A percentile compares a stretch with the other conserved stretches of the same genome.
Evolutionary conservation across 129 eudicot species (phyloP).

Genomic region (Lactuca sativa): DNA sequence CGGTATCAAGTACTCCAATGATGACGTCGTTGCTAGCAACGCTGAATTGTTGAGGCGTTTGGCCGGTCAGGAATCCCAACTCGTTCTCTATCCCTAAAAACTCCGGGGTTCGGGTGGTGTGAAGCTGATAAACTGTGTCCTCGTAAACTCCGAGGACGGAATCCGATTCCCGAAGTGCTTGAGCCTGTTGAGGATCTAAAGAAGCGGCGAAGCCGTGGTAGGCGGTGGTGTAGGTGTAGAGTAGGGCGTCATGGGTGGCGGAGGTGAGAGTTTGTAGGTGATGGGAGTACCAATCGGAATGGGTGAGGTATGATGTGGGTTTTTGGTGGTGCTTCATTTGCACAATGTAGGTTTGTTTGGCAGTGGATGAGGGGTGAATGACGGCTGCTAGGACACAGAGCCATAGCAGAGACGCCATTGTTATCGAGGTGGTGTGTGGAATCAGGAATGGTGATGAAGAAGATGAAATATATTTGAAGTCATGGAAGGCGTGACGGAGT

Average conservation of each 20-base stretch:
- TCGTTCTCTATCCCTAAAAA: slow-evolving; percentile 55
- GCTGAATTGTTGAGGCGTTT: slow-evolving; percentile 27
- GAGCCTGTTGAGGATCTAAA: slow-evolving; percentile 41
- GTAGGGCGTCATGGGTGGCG: slow-evolving; percentile 31
- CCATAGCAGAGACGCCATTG: slow-evolving; percentile 35
- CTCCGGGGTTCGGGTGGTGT: slow-evolving; percentile 79
- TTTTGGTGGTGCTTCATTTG: slow-evolving; percentile 50
- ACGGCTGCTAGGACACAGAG: slow-evolving; percentile 20
- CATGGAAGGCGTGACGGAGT: neutral
- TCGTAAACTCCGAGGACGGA: slow-evolving; percentile 57
- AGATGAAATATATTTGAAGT: neutral
- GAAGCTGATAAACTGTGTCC: slow-evolving; percentile 56
- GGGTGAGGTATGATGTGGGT: slow-evolving; percentile 44
- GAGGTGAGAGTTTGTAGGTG: slow-evolving; percentile 52
- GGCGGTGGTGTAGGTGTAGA: slow-evolving; percentile 68
- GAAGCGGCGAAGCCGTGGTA: slow-evolving; percentile 72
- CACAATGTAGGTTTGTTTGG: slow-evolving; percentile 64
- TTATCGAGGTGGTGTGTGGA: neutral
- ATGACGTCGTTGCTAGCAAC: slow-evolving; percentile 53
- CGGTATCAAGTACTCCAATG: slow-evolving; percentile 73
- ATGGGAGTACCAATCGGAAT: slow-evolving; percentile 53
- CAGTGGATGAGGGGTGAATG: slow-evolving; percentile 5
- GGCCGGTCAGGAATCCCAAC: slow-evolving; percentile 37
- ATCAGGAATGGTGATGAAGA: neutral
- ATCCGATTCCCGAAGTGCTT: slow-evolving; percentile 33